These are phyloP conservation scores for Fibroporia radiculosa DNA, from an alignment of 768 basidiomycete species.

Conservation along the genomic window DNA sequence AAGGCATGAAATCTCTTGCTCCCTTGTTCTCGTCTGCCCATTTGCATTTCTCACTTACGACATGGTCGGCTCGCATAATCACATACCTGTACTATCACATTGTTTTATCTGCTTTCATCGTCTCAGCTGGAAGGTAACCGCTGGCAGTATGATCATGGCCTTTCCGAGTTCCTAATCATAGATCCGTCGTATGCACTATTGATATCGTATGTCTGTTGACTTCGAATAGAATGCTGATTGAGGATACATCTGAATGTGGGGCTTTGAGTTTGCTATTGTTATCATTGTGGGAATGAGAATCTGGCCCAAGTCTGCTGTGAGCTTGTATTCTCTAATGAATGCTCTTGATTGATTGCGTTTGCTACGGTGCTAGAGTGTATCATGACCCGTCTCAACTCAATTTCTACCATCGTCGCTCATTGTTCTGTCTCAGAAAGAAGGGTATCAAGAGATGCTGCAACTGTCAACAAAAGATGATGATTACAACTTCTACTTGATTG, in stretches of 20 bases:
- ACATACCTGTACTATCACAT: slow-evolving; percentile 3
- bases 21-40: not conserved
- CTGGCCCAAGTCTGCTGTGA: not conserved
- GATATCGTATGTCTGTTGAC: not conserved
- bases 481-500: too few relatives aligned
- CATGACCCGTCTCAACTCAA: too few relatives aligned
- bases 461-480: too few relatives aligned
- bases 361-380: not conserved
- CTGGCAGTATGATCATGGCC: not conserved
- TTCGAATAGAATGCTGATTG: not conserved
- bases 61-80: slow-evolving; percentile 1
- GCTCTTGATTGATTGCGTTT: not conserved
- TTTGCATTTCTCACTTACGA: not conserved
- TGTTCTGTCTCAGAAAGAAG: too few relatives aligned
- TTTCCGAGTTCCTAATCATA: not conserved
- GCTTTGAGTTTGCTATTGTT: not conserved
- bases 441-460: too few relatives aligned
- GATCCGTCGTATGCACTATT: not conserved
- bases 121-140: not conserved
- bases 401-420: too few relatives aligned
- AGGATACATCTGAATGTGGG: not conserved
- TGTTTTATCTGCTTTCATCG: not conserved
- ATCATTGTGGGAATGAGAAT: not conserved
- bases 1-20: slow-evolving; percentile 11
- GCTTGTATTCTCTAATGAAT: not conserved